These are phyloP conservation scores for Carex arenaria DNA, from an alignment of 202 grass and related monocot species.

Conservation along the genomic window DNA sequence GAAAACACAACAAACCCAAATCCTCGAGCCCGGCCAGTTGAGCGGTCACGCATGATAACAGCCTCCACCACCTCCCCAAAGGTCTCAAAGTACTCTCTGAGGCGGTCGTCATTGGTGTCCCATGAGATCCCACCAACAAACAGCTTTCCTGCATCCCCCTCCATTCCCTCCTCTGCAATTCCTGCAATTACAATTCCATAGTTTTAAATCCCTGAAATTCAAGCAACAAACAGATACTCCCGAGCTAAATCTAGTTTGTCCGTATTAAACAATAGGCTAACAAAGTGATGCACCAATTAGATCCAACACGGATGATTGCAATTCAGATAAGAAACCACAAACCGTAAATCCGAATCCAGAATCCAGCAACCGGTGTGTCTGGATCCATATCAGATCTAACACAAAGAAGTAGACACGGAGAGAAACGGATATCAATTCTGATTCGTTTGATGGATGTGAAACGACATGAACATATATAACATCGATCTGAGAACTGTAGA, in stretches of 20 bases:
- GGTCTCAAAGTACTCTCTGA: constrained; percentile 67
- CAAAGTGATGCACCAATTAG: constrained; percentile 24
- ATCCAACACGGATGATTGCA: constrained; percentile 35
- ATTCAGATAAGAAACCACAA: constrained; percentile 28
- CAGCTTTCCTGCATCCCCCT: constrained; percentile 53
- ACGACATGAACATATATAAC: not conserved
- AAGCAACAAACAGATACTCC: not conserved
- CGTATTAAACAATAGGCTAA: constrained; percentile 7
- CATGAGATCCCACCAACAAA: constrained; percentile 93
- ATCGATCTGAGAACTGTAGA: constrained; percentile 7
- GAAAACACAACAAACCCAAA: constrained; percentile 86
- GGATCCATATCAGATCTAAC: constrained; percentile 48
- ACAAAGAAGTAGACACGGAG: constrained; percentile 28
- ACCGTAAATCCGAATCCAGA: constrained; percentile 28
- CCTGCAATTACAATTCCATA: constrained; percentile 1
- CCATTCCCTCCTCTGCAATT: constrained; percentile 32
- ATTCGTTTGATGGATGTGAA: not conserved
- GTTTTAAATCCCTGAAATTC: not conserved
- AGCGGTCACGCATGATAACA: constrained; percentile 73
- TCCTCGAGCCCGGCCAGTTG: constrained; percentile 57
- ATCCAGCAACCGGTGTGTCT: constrained; percentile 2
- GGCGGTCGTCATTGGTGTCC: constrained; percentile 83
- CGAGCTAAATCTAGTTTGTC: not conserved
- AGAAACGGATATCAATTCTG: constrained; percentile 27
- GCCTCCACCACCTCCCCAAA: constrained; percentile 82